Percentiles rank a stretch among this genome's conserved stretches.
Evolutionary conservation across 257 asterid genomes (phyloP).

Genomic region (Rehmannia glutinosa): DNA sequence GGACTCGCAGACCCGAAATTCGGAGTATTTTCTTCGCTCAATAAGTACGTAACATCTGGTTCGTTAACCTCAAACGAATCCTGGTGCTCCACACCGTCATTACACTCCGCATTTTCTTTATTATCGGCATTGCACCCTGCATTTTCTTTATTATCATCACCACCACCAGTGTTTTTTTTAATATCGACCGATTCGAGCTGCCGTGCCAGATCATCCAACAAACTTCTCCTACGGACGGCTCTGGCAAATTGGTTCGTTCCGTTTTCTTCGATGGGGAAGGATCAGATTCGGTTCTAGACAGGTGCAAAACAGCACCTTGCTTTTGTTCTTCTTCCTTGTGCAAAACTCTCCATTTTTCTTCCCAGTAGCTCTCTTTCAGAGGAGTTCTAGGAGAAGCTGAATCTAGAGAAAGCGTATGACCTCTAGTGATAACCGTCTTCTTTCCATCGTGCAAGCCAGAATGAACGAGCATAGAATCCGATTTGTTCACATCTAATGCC

Average conservation of each 20-base stretch:
- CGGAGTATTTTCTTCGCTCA: constrained; percentile 48
- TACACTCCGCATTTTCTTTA: constrained; percentile 12
- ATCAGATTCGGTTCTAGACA: constrained; percentile 62
- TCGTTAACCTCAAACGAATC: constrained; percentile 25
- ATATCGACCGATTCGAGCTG: constrained; percentile 61
- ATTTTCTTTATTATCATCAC: constrained; percentile 30
- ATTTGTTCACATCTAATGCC: constrained; percentile 54
- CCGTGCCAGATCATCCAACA: constrained; percentile 63
- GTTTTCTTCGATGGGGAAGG: constrained; percentile 46
- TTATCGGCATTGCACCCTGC: constrained; percentile 31
- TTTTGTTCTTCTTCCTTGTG: constrained; percentile 66
- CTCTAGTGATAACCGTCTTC: constrained; percentile 41
- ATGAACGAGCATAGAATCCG: constrained; percentile 38
- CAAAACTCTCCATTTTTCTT: constrained; percentile 85
- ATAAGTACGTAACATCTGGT: background rate
- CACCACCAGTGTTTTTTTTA: constrained; percentile 20
- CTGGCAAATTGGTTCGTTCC: constrained; percentile 32
- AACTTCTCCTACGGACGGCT: constrained; percentile 59
- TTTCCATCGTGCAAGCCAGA: constrained; percentile 35
- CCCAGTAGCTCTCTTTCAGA: constrained; percentile 77
- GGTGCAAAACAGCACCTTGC: constrained; percentile 24
- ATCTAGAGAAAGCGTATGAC: constrained; percentile 60
- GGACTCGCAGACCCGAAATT: constrained; percentile 45
- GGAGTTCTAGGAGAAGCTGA: constrained; percentile 60
- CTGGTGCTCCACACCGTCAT: constrained; percentile 23